Conservation (phyloP, 306 rosid genomes). For the Vigna hirtella region DNA sequence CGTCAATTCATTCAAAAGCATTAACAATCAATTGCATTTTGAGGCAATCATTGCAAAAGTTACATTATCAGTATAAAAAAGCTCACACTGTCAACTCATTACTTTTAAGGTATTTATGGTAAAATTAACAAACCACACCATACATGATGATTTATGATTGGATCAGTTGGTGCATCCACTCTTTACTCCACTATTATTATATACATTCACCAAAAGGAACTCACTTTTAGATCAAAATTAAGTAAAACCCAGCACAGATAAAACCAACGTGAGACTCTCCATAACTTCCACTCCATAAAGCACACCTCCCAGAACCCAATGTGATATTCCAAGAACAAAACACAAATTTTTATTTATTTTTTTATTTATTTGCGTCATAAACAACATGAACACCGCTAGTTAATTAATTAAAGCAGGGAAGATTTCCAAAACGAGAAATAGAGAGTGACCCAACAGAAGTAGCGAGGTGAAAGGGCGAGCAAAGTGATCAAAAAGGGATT, state of each 20-base stretch:
- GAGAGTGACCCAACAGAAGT: slow-evolving; percentile 24
- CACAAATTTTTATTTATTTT: not conserved
- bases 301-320: not conserved
- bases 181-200: not conserved
- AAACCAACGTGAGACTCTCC: slow-evolving; percentile 19
- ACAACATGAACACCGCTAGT: not conserved
- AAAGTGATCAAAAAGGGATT: slow-evolving; percentile 22
- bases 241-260: not conserved
- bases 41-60: not conserved
- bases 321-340: slow-evolving; percentile 6
- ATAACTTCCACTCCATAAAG: not conserved
- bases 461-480: slow-evolving; percentile 6
- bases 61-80: not conserved
- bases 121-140: not conserved
- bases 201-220: not conserved
- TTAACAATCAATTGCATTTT: slow-evolving; percentile 15
- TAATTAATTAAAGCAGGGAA: not conserved
- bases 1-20: not conserved
- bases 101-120: not conserved
- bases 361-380: not conserved
- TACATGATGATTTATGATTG: not conserved
- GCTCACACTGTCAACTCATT: not conserved
- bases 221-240: not conserved
- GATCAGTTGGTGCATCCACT: not conserved
- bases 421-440: slow-evolving; percentile 34